Evolutionary conservation across 75 land plant species (phyloP), one percentile per base, ranked within the genome.

Genomic region (Chamaecyparis obtusa): DNA sequence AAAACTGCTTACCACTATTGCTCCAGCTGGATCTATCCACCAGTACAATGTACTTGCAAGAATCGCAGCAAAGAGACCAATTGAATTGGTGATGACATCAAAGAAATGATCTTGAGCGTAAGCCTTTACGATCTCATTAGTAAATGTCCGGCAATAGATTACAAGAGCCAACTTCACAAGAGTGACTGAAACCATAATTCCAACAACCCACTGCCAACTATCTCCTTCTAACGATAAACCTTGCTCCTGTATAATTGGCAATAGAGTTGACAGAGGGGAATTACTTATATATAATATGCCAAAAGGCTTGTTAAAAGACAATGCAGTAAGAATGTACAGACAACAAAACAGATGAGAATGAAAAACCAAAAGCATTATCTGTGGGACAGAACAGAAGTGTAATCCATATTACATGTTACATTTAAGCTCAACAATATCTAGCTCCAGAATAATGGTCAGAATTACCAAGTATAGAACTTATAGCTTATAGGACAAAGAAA

Each of bases 1-100:
- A 9, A 83, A 69, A 86, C 7, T 39, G 32, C 33, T 36, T 17
- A 86, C 72, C 87, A 97, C 99, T 30, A 97, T 94, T 60, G 96
- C 99, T n/a, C 99, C 99, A 60, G 90, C 84, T 10, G 99, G 97
- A 88, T 97, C 99, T 76, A 97, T 94, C 99, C 97, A 97, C 97
- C 97, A 96, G 55, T 87, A 69, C 43, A 86, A 93, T 27, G 60
- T 33, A 54, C 88, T 86, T 5, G 96, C 99, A 30, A 97, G 87
- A 36, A 95, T 74, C 7, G 99, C 98, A 7, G 99, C 90, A 11
- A 87, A 88, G 27, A 97, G 89, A 64, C 99, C 99, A 83, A 95
- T 89, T n/a, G 93, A 87, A 87, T 97, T 97, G 79, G 99, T 97
- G 84, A 97, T 89, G n/a, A 97, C 99, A 87, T 97, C 99, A 75